phyloP scores from a whole-genome alignment of 768 basidiomycete species.

The Psilocybe subaeruginosa region DNA sequence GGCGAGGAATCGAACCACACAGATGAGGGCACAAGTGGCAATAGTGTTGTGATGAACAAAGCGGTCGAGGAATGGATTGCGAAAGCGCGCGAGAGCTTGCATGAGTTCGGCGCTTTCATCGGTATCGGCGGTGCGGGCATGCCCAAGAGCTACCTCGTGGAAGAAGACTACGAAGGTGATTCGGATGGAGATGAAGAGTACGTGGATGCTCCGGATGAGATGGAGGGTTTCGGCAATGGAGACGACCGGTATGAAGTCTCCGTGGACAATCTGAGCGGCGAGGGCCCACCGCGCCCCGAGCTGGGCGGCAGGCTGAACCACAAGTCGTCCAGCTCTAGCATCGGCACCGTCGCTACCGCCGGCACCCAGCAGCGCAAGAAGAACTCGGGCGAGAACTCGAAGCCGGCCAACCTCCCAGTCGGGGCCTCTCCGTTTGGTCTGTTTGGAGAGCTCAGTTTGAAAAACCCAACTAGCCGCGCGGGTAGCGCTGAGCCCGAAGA shows the following conservation, averaged over 20 bases:
- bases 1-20: conserved; percentile 12
- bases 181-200: conserved; percentile 41
- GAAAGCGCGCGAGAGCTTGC: conserved; percentile 69
- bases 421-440: conserved; percentile 75
- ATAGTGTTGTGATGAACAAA: conserved; percentile 46
- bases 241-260: conserved; percentile 43
- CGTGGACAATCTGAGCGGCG: conserved; percentile 45
- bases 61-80: conserved; percentile 79
- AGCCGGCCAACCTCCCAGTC: conserved; percentile 60
- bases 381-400: conserved; percentile 39
- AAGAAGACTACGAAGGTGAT: conserved; percentile 48
- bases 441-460: conserved; percentile 66
- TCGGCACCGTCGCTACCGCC: conserved; percentile 35
- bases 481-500: conserved; percentile 44
- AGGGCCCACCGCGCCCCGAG: conserved; percentile 28
- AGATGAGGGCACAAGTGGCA: conserved; percentile 16
- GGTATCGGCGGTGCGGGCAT: conserved; percentile 60
- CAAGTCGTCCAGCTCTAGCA: conserved; percentile 41
- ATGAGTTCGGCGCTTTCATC: conserved; percentile 70
- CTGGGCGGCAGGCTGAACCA: conserved; percentile 28
- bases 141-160: conserved; percentile 52
- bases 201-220: conserved; percentile 33
- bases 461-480: conserved; percentile 38
- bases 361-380: conserved; percentile 39
- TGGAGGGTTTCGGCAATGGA: conserved; percentile 31